A percentile compares a stretch with the other conserved stretches of the same genome.
phyloP scores from a whole-genome alignment of 2,329 filamentous ascomycete species.

The Microsporum canis region DNA sequence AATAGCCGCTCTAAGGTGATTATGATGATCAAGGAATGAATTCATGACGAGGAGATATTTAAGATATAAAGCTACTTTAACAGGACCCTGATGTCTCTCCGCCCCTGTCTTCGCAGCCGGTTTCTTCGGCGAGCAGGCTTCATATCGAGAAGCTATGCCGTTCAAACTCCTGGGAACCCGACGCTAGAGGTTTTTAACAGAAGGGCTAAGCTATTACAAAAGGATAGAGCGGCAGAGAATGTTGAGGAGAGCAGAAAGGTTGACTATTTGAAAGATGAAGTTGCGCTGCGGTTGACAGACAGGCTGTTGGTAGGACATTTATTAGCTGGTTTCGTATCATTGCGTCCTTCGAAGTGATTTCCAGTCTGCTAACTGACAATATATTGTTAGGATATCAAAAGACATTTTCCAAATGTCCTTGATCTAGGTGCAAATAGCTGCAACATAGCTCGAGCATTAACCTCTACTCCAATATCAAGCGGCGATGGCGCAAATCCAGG shows the following conservation, averaged over 20 bases:
- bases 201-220: constrained; percentile 77
- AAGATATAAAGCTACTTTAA: not conserved
- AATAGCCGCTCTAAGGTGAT: not conserved
- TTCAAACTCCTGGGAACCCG: constrained; percentile 64
- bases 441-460: constrained; percentile 77
- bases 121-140: constrained; percentile 14
- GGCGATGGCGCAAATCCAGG: not conserved
- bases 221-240: constrained; percentile 68
- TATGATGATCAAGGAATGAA: not conserved
- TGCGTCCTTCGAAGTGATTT: not conserved
- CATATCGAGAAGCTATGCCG: constrained; percentile 52
- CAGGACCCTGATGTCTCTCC: constrained; percentile 19
- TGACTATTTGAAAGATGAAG: constrained; percentile 89
- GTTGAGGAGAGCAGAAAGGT: constrained; percentile 62
- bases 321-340: not conserved
- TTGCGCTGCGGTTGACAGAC: constrained; percentile 73
- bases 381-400: constrained; percentile 69
- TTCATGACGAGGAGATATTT: not conserved
- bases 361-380: not conserved
- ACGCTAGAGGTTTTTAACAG: constrained; percentile 86
- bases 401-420: constrained; percentile 69
- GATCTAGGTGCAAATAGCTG: constrained; percentile 94
- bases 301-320: constrained; percentile 56
- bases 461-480: constrained; percentile 41
- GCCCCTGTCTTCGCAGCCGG: constrained; percentile 12